Evolutionary conservation across 306 rosid genomes (phyloP).

Genomic region (Pterocarpus macrocarpus): DNA sequence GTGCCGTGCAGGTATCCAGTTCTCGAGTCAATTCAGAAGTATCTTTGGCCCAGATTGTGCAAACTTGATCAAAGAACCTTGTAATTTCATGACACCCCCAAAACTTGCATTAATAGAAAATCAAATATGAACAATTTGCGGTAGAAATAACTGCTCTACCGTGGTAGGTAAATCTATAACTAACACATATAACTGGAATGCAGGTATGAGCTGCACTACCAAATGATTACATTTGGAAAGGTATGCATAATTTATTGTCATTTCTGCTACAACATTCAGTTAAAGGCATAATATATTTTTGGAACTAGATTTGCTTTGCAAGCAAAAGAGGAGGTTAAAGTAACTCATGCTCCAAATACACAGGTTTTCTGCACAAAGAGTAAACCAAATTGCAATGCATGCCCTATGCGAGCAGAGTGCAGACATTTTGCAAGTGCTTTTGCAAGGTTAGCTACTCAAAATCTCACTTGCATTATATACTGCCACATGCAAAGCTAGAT

Average conservation of each 20-base stretch:
- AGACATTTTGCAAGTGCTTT: constrained; percentile 99
- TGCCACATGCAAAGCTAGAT: constrained; percentile 32
- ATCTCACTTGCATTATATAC: constrained; percentile 34
- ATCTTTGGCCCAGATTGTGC: constrained; percentile 99
- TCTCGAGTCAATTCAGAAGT: constrained; percentile 91
- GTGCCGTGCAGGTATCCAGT: constrained; percentile 77
- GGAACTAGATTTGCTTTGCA: constrained; percentile 37
- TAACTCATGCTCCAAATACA: constrained; percentile 50
- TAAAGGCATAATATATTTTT: constrained; percentile 7
- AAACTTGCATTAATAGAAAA: constrained; percentile 8
- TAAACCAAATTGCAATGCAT: constrained; percentile 95
- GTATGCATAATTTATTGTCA: constrained; percentile 50
- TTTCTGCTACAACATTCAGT: constrained; percentile 10
- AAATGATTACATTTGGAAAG: constrained; percentile 98
- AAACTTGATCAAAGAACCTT: constrained; percentile 91
- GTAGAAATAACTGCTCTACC: constrained; percentile 20
- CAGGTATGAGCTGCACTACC: constrained; percentile 97
- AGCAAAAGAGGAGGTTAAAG: constrained; percentile 25
- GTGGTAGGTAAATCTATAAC: constrained; percentile 46
- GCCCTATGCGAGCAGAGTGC: constrained; percentile 99
- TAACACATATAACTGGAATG: constrained; percentile 47
- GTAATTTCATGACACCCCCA: constrained; percentile 58
- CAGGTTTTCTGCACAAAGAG: constrained; percentile 96
- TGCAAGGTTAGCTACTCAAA: constrained; percentile 76
- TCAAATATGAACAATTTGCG: constrained; percentile 1